These are phyloP conservation scores for Plantago rigida DNA, from an alignment of 305 asterid species.

Conservation along the genomic window DNA sequence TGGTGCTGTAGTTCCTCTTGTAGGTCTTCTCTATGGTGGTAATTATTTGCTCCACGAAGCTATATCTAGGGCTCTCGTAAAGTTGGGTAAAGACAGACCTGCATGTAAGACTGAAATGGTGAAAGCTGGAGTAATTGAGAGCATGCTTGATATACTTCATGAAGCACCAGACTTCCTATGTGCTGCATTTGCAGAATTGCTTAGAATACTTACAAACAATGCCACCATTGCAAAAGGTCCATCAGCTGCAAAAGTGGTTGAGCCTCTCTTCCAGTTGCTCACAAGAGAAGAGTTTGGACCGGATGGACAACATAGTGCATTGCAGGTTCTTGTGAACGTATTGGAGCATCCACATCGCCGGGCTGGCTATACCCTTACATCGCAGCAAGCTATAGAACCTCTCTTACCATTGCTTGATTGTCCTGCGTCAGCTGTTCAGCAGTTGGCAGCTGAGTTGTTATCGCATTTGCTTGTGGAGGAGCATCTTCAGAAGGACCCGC, in stretches of 20 bases:
- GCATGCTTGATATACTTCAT: slow-evolving; percentile 71
- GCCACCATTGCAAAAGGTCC: slow-evolving; percentile 94
- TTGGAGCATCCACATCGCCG: slow-evolving; percentile 94
- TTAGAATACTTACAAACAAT: slow-evolving; percentile 89
- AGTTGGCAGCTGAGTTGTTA: slow-evolving; percentile 73
- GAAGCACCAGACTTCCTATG: slow-evolving; percentile 93
- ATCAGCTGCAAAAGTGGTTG: slow-evolving; percentile 94
- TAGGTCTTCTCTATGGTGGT: slow-evolving; percentile 71
- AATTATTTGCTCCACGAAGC: slow-evolving; percentile 83
- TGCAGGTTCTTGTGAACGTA: slow-evolving; percentile 92
- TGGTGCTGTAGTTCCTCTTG: slow-evolving; percentile 92
- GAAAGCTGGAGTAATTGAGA: slow-evolving; percentile 79
- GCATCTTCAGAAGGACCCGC: slow-evolving; percentile 67
- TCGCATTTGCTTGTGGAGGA: slow-evolving; percentile 75
- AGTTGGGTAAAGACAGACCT: slow-evolving; percentile 93
- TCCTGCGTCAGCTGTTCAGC: slow-evolving; percentile 75
- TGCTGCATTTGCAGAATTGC: slow-evolving; percentile 85
- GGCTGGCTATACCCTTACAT: slow-evolving; percentile 60
- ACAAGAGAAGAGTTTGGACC: slow-evolving; percentile 72
- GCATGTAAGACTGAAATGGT: slow-evolving; percentile 96
- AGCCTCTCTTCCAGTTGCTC: slow-evolving; percentile 73
- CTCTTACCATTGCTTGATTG: slow-evolving; percentile 78
- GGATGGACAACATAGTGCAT: slow-evolving; percentile 80
- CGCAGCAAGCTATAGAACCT: slow-evolving; percentile 81
- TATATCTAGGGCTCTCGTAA: slow-evolving; percentile 84